Evolutionary conservation across 2,329 filamentous ascomycete genomes (phyloP).

Genomic region (Xenosphaeropsis pyriputrescens): DNA sequence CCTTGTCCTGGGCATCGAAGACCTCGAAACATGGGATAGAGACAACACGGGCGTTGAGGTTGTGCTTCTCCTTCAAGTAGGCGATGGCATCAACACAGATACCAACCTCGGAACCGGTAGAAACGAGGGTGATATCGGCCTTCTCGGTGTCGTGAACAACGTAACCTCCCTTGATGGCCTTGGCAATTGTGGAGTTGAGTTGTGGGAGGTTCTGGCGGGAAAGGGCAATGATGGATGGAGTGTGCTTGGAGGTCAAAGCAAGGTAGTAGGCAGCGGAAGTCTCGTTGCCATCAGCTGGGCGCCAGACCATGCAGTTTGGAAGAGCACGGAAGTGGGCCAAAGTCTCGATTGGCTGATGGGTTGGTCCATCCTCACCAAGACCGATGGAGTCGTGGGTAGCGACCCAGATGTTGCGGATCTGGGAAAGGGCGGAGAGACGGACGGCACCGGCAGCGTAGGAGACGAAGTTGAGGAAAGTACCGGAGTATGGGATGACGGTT

Average conservation of each 20-base stretch:
- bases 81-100: constrained; percentile 90
- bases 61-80: constrained; percentile 77
- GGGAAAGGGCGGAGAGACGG: constrained; percentile 84
- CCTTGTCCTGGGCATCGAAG: constrained; percentile 87
- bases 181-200: constrained; percentile 80
- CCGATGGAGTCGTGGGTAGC: constrained; percentile 98
- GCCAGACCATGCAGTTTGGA: constrained; percentile 99
- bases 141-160: constrained; percentile 72
- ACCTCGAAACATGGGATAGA: constrained; percentile 96
- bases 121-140: constrained; percentile 78
- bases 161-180: constrained; percentile 90
- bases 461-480: constrained; percentile 99
- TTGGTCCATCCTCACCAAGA: constrained; percentile 96
- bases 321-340: constrained; percentile 96
- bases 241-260: constrained; percentile 76
- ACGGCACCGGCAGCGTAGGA: constrained; percentile 94
- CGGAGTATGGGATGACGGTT: constrained; percentile 81
- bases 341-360: constrained; percentile 98
- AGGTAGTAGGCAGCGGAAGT: constrained; percentile 95
- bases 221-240: constrained; percentile 84
- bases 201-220: constrained; percentile 98
- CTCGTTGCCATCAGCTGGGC: constrained; percentile 96
- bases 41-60: constrained; percentile 78
- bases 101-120: constrained; percentile 90
- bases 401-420: constrained; percentile 84